Conservation (phyloP, 73 alveolate species). For the Tetrahymena malaccensis region DNA sequence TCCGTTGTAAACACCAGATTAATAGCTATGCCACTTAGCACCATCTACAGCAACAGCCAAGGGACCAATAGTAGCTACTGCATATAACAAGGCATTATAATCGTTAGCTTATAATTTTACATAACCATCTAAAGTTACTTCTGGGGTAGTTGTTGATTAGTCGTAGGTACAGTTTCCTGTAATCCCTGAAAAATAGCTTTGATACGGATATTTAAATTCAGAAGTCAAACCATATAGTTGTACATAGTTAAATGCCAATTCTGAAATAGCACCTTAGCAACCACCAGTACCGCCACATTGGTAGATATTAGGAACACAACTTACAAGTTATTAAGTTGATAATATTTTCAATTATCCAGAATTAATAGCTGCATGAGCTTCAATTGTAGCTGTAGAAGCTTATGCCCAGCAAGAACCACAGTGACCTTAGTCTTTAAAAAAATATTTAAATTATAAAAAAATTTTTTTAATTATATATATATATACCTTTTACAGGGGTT, state of each 20-base stretch:
- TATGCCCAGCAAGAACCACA: conserved; percentile 89
- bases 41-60: conserved; percentile 54
- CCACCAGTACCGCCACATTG: conserved; percentile 57
- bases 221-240: neutral
- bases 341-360: conserved; percentile 6
- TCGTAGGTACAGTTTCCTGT: neutral
- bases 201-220: neutral
- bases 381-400: conserved; percentile 76
- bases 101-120: conserved; percentile 23
- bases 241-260: conserved; percentile 50
- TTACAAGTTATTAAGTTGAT: conserved; percentile 71
- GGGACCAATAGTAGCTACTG: conserved; percentile 5
- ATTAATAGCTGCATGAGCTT: conserved; percentile 48
- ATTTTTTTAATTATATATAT: too few relatives aligned
- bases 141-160: neutral
- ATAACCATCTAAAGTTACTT: conserved; percentile 19
- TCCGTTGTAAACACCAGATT: conserved; percentile 5
- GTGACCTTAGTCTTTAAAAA: conserved; percentile 62
- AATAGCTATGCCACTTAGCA: conserved; percentile 32
- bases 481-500: neutral
- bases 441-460: too few relatives aligned
- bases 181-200: neutral
- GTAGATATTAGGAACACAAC: conserved; percentile 52
- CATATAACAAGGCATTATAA: neutral
- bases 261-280: conserved; percentile 71